Evolutionary conservation across 1,139 yeast species (phyloP), one percentile per base, ranked within the genome.

Genomic region (Meyerozyma guilliermondii): DNA sequence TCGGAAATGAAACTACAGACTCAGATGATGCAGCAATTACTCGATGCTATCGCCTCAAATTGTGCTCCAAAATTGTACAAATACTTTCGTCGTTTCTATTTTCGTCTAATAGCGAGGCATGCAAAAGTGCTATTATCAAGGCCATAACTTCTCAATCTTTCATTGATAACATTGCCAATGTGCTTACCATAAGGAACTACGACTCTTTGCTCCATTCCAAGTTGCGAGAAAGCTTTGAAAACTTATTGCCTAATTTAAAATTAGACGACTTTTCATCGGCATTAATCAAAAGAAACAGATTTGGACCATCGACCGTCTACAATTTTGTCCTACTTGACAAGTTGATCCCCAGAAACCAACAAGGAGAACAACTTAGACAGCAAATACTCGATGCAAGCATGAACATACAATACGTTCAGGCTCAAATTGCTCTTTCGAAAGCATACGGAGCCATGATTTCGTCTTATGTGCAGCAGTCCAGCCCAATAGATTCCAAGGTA

Each of bases 401-500:
- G 37, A 82, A 83, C 51, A 58, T 81, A 38, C 89, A 87, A 47
- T 75, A 72, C 55, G 71, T 82, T 17, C 75, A 80, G 41, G 76
- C 92, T 1, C 96, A 88, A 55, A 68, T 83, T 18, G 67, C 78
- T 3, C 76, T 85, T 23, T 83, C 87, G 3, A 83, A 82, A 54
- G 78, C 95, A 0, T 81, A 86, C 75, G 91, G 94, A 41, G 89
- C 92, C 1, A 65, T 89, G 13, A 50, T 86, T 26, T 82, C 94
- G 0, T 80, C 94, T 0, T 76, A 76, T 49, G 62, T 61, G 38
- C 71, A 60, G 47, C 50, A 50, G 26, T 56, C 62, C 29, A 66
- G 63, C 16, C 52, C 56, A 13, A 53, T 78, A 13, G 59, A 59
- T 41, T 42, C 61, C 0, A 58, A 68, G 1, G 71, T 75, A 49